Conservation (phyloP, 1,139 yeast species). For the Nematodospora anomalae region DNA sequence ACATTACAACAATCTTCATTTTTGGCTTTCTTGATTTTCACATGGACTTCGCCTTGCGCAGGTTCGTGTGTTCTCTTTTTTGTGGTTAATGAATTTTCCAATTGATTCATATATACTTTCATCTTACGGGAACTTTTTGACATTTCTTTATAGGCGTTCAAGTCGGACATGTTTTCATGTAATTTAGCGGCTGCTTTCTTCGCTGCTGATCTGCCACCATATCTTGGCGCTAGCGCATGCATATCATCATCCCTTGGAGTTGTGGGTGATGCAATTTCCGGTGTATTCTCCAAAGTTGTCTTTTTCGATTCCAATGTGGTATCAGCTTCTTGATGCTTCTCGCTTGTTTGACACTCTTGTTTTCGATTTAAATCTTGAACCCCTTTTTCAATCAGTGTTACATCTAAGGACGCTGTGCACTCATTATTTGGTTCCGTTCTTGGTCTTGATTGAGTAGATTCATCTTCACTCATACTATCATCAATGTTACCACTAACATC, state of each 20-base stretch:
- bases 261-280: constrained; percentile 1
- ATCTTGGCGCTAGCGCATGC: constrained; percentile 2
- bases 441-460: constrained; percentile 10
- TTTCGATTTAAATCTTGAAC: too few relatives aligned
- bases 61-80: constrained; percentile 10
- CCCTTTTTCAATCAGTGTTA: neutral
- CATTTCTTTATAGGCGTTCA: constrained; percentile 58
- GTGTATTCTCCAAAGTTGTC: neutral
- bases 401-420: neutral
- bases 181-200: constrained; percentile 64
- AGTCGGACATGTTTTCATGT: constrained; percentile 67
- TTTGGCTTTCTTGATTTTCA: constrained; percentile 8
- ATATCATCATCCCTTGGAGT: constrained; percentile 1
- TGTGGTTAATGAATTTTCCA: constrained; percentile 21
- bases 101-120: constrained; percentile 38
- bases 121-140: constrained; percentile 40
- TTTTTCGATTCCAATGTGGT: neutral
- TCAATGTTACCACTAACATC: constrained; percentile 21
- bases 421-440: neutral
- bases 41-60: neutral
- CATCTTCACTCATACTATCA: constrained; percentile 40
- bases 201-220: constrained; percentile 53
- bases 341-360: too few relatives aligned
- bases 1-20: constrained; percentile 19
- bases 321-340: neutral